phyloP scores from a whole-genome alignment of 441 rosid species.

The Populus hybrid region DNA sequence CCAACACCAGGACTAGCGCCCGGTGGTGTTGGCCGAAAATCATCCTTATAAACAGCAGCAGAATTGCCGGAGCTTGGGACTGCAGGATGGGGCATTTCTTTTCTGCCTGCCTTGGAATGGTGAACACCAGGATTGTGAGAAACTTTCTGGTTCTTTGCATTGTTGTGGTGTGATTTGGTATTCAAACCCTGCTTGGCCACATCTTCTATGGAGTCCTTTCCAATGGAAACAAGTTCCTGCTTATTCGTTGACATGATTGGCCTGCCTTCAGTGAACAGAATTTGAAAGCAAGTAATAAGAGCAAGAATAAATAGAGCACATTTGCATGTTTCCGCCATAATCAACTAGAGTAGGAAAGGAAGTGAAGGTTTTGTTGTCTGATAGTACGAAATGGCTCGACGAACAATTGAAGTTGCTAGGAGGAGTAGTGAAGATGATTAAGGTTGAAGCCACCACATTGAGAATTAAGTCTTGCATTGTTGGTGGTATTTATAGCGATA shows the following conservation, averaged over 20 bases:
- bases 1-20: background rate
- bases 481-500: slow-evolving; percentile 27
- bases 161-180: slow-evolving; percentile 6
- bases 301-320: slow-evolving; percentile 13
- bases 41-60: background rate
- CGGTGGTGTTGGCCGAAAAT: background rate
- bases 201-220: background rate
- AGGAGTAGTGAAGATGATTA: background rate
- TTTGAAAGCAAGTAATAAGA: slow-evolving; percentile 18
- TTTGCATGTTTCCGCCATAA: slow-evolving; percentile 23
- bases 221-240: background rate
- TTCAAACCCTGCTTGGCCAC: background rate
- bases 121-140: slow-evolving; percentile 14
- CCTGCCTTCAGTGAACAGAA: slow-evolving; percentile 25
- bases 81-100: background rate
- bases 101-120: background rate
- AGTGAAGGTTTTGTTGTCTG: background rate
- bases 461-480: background rate
- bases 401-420: background rate
- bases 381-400: background rate
- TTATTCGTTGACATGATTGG: slow-evolving; percentile 15
- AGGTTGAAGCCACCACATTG: slow-evolving; percentile 1
- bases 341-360: background rate
- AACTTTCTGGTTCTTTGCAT: slow-evolving; percentile 13
- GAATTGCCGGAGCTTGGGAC: background rate